Conservation (phyloP, 2,329 filamentous ascomycete genomes). For the Colletotrichum spaethianum region DNA sequence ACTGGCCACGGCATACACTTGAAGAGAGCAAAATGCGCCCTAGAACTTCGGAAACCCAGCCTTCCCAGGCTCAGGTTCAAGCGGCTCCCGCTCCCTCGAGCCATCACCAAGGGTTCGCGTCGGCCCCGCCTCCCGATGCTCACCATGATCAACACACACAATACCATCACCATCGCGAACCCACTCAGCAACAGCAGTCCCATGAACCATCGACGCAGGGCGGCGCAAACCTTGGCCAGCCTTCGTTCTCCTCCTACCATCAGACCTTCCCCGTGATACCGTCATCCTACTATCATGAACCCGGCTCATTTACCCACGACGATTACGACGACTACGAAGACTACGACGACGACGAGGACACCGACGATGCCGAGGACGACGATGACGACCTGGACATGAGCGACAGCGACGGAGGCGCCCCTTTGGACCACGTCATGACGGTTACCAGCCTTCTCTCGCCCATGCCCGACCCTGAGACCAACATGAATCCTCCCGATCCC, state of each 20-base stretch:
- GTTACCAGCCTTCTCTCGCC: slow-evolving; percentile 35
- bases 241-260: slow-evolving; percentile 24
- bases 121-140: slow-evolving; percentile 29
- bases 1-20: slow-evolving; percentile 33
- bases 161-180: slow-evolving; percentile 29
- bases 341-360: slow-evolving; percentile 33
- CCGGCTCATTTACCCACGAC: slow-evolving; percentile 18
- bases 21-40: slow-evolving; percentile 35
- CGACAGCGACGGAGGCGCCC: slow-evolving; percentile 52
- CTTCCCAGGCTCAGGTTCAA: slow-evolving; percentile 38
- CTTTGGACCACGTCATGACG: slow-evolving; percentile 35
- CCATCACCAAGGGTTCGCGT: slow-evolving; percentile 28
- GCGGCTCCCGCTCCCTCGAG: slow-evolving; percentile 26
- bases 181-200: slow-evolving; percentile 17
- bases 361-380: slow-evolving; percentile 34
- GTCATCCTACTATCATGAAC: slow-evolving; percentile 34
- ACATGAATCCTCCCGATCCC: not conserved
- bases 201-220: slow-evolving; percentile 14
- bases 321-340: slow-evolving; percentile 31
- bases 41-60: slow-evolving; percentile 36
- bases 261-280: slow-evolving; percentile 37
- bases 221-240: slow-evolving; percentile 4
- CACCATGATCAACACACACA: slow-evolving; percentile 19
- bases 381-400: slow-evolving; percentile 50
- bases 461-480: slow-evolving; percentile 21